Evolutionary conservation across 75 land plant species (phyloP).

Genomic region (Selaginella moellendorffii): DNA sequence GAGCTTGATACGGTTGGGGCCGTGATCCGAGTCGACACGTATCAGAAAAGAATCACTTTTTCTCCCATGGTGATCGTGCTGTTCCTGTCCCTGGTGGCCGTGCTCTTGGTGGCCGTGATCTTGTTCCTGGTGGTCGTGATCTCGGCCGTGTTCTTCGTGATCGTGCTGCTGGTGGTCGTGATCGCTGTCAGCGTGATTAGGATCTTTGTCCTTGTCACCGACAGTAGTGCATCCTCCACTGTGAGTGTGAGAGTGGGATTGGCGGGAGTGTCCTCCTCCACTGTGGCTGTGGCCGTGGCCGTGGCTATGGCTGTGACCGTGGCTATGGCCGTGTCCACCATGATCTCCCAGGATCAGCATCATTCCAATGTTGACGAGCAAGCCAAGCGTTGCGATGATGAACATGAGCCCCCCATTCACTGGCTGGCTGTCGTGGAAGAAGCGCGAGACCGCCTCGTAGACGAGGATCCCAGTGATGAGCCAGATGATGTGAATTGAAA

Average conservation of each 20-base stretch:
- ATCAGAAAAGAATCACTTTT: too few relatives aligned
- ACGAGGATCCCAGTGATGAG: slow-evolving; percentile 9
- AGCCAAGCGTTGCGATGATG: not conserved
- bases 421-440: not conserved
- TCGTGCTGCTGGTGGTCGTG: too few relatives aligned
- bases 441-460: not conserved
- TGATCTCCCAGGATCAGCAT: not conserved
- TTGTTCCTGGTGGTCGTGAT: not conserved
- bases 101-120: not conserved
- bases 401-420: slow-evolving; percentile 3
- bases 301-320: not conserved
- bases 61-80: too few relatives aligned
- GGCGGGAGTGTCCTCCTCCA: not conserved
- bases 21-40: too few relatives aligned
- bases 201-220: too few relatives aligned
- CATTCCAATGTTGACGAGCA: slow-evolving; percentile 1
- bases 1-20: slow-evolving; percentile 13
- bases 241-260: not conserved
- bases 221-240: too few relatives aligned
- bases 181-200: too few relatives aligned
- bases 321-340: not conserved
- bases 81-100: not conserved
- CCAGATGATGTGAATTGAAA: slow-evolving; percentile 1
- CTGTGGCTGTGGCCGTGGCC: slow-evolving; percentile 7
- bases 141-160: not conserved